These are phyloP conservation scores for Leccinum disarticulatum DNA, from an alignment of 768 basidiomycete species.

Conservation along the genomic window DNA sequence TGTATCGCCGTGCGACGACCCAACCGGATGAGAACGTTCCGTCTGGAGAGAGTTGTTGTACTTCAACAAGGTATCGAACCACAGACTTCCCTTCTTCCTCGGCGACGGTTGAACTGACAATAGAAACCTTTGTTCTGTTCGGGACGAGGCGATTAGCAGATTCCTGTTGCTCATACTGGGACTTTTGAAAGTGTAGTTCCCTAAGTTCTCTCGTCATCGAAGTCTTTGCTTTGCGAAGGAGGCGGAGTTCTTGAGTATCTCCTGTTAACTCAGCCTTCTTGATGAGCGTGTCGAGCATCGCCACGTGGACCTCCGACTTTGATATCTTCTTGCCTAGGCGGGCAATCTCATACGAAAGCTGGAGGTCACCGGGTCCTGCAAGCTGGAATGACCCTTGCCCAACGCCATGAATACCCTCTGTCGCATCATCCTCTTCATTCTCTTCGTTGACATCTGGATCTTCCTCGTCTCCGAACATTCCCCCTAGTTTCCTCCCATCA, in stretches of 20 bases:
- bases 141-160: conserved; percentile 84
- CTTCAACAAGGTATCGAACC: conserved; percentile 88
- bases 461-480: conserved; percentile 41
- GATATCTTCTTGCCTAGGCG: conserved; percentile 74
- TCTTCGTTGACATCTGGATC: conserved; percentile 43
- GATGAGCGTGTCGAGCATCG: conserved; percentile 83
- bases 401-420: conserved; percentile 25
- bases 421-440: conserved; percentile 42
- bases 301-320: conserved; percentile 76
- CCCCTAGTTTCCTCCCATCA: conserved; percentile 22
- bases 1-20: conserved; percentile 92
- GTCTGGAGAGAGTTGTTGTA: conserved; percentile 83
- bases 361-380: conserved; percentile 87
- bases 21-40: conserved; percentile 83
- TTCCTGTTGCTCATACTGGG: conserved; percentile 93
- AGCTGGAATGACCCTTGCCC: conserved; percentile 62
- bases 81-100: conserved; percentile 89
- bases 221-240: conserved; percentile 80
- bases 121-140: conserved; percentile 78
- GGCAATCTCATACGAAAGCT: conserved; percentile 82
- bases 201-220: conserved; percentile 81
- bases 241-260: conserved; percentile 78
- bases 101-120: conserved; percentile 78
- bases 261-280: conserved; percentile 95
- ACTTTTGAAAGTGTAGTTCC: conserved; percentile 84